phyloP scores from a whole-genome alignment of 2,329 filamentous ascomycete genomes.

The Exophiala oligosperma region DNA sequence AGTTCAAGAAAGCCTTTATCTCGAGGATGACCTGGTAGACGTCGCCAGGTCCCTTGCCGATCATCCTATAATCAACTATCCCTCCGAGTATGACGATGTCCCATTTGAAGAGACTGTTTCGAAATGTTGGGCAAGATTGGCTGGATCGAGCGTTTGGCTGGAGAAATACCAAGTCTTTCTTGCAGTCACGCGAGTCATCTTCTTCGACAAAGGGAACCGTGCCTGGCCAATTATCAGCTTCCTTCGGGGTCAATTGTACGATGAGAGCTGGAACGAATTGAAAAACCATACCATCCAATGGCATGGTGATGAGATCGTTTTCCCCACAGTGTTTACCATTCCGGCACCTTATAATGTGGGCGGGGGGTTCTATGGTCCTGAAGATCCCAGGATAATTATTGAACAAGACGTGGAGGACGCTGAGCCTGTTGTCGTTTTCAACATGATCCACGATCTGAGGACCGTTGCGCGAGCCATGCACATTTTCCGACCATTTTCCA shows the following conservation, averaged over 20 bases:
- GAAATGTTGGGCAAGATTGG: slow-evolving; percentile 17
- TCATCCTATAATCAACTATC: slow-evolving; percentile 21
- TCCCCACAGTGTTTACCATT: slow-evolving; percentile 27
- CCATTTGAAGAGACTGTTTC: neutral
- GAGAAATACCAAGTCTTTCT: slow-evolving; percentile 21
- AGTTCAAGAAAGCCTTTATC: slow-evolving; percentile 15
- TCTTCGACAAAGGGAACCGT: slow-evolving; percentile 16
- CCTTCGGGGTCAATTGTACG: slow-evolving; percentile 28
- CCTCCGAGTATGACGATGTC: slow-evolving; percentile 3
- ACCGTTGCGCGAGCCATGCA: slow-evolving; percentile 21
- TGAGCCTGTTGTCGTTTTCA: slow-evolving; percentile 31
- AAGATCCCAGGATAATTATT: slow-evolving; percentile 30
- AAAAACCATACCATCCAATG: slow-evolving; percentile 26
- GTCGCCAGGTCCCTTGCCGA: slow-evolving; percentile 10
- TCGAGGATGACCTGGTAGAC: slow-evolving; percentile 20
- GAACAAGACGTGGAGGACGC: slow-evolving; percentile 27
- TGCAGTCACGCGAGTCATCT: slow-evolving; percentile 23
- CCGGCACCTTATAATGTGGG: slow-evolving; percentile 16
- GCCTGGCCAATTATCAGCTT: slow-evolving; percentile 26
- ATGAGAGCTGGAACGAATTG: slow-evolving; percentile 26
- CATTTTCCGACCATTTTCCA: slow-evolving; percentile 28
- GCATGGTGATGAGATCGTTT: slow-evolving; percentile 21
- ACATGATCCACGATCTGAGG: slow-evolving; percentile 24
- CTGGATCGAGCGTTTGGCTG: slow-evolving; percentile 24
- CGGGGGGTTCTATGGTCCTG: slow-evolving; percentile 25